Evolutionary conservation across 192 early-diverging fungal genomes (phyloP).

Genomic region (Mycoemilia scoparia): DNA sequence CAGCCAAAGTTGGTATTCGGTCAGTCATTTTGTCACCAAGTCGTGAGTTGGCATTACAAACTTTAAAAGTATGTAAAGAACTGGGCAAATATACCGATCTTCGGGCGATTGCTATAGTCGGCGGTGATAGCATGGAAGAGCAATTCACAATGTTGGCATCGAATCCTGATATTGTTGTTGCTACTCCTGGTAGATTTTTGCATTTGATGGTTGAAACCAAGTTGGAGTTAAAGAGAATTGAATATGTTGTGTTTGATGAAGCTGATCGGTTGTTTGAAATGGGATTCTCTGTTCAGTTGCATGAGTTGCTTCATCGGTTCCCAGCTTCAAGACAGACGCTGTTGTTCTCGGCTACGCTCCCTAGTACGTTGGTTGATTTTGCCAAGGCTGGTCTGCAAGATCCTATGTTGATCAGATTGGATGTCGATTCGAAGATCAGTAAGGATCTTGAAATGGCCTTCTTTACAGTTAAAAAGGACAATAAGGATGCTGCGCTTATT

Average conservation of each 20-base stretch:
- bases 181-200: slow-evolving; percentile 67
- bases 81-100: slow-evolving; percentile 86
- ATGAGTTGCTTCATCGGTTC: slow-evolving; percentile 73
- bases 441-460: slow-evolving; percentile 92
- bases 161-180: slow-evolving; percentile 86
- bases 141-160: slow-evolving; percentile 84
- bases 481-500: slow-evolving; percentile 81
- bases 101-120: slow-evolving; percentile 71
- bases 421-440: slow-evolving; percentile 88
- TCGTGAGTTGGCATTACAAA: slow-evolving; percentile 92
- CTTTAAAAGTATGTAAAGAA: slow-evolving; percentile 83
- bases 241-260: slow-evolving; percentile 96
- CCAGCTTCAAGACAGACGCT: slow-evolving; percentile 76
- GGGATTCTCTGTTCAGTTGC: slow-evolving; percentile 88
- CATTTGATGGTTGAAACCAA: slow-evolving; percentile 79
- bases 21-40: slow-evolving; percentile 80
- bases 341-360: slow-evolving; percentile 91
- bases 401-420: slow-evolving; percentile 80
- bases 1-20: slow-evolving; percentile 66
- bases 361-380: slow-evolving; percentile 84
- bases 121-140: slow-evolving; percentile 93
- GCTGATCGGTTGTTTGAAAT: slow-evolving; percentile 97
- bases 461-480: slow-evolving; percentile 62
- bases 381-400: slow-evolving; percentile 91
- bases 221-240: slow-evolving; percentile 67